Evolutionary conservation across 2,329 filamentous ascomycete genomes (phyloP), one percentile per base, ranked within the genome.

Genomic region (Sclerotinia minor): DNA sequence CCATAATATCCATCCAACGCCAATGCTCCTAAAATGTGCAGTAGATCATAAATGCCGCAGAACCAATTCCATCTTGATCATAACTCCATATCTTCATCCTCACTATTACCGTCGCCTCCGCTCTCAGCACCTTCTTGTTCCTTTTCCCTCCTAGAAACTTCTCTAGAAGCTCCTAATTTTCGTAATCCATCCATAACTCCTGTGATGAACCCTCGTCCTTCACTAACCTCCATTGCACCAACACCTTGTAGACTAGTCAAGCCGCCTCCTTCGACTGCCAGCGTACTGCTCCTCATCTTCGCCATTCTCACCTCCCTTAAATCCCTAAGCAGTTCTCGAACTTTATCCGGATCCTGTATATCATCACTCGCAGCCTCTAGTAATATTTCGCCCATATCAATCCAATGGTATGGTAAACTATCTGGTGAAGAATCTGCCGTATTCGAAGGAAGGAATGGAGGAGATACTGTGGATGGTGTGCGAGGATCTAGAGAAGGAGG

Each of bases 381-480:
- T 57, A 99, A 82, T 77, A 96, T 88, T 79, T 97, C 93, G 24
- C 91, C 89, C 11, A 98, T 81, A 79, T 98, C 95, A 53, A 96
- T 85, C 94, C 94, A 99, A 81, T 98, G 94, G 77, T 96, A 98
- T 0, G 95, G 95, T 44, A 99, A 82, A 19, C 89, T 87, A 52
- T 88, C 87, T 0, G 87, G 80, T 11, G 89, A 87, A 1, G 90
- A 86, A 58, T 86, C 82, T 26, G 89, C 87, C 0, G 90, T 93
- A 71, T 90, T 92, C 21, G 89, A 89, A 1, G 87, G 86, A 1
- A 96, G 80, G 76, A 97, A 97, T 0, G 94, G 94, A 5, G 94
- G 87, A 0, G 88, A 87, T 0, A 88, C 76, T 26, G 50, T 72
- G 50, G 44, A 70, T 71, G 67, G 80, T 78, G 55, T 79, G 17